phyloP scores from a whole-genome alignment of 2,329 filamentous ascomycete species.

The Penicillium italicum region DNA sequence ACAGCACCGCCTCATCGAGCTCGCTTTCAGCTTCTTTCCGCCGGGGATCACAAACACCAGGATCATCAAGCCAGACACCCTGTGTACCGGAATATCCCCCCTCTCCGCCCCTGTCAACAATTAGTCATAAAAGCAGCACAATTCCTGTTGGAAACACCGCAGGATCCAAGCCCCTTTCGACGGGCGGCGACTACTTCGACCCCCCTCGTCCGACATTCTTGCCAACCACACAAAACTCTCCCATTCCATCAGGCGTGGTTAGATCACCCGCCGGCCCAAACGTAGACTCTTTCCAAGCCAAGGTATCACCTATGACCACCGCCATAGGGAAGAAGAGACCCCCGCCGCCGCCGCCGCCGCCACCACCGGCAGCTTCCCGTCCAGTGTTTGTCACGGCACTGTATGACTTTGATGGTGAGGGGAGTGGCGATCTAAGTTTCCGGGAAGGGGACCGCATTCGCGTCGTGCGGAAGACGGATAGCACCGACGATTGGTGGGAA shows the following conservation, averaged over 20 bases:
- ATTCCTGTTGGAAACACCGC: conserved; percentile 16
- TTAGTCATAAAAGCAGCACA: conserved; percentile 2
- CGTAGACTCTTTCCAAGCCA: conserved; percentile 21
- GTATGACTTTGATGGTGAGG: conserved; percentile 71
- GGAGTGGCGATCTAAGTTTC: conserved; percentile 68
- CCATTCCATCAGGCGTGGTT: conserved; percentile 8
- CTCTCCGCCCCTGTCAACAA: background rate
- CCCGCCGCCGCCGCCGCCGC: conserved; percentile 62
- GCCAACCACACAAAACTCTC: conserved; percentile 5
- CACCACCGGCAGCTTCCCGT: conserved; percentile 44
- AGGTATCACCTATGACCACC: conserved; percentile 1
- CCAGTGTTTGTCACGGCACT: conserved; percentile 65
- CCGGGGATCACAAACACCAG: conserved; percentile 28
- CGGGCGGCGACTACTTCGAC: conserved; percentile 15
- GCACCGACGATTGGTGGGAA: conserved; percentile 84
- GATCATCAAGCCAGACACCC: conserved; percentile 27
- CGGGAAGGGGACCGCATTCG: conserved; percentile 72
- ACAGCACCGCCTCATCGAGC: conserved; percentile 30
- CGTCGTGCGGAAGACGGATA: conserved; percentile 73
- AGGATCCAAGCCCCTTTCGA: conserved; percentile 13
- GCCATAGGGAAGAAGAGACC: conserved; percentile 68
- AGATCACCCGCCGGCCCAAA: conserved; percentile 35
- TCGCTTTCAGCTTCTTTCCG: conserved; percentile 32
- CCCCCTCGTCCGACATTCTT: conserved; percentile 8
- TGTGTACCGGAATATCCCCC: conserved; percentile 16